Percentiles rank a stretch among this genome's conserved stretches.
phyloP scores from a whole-genome alignment of 345 rosid species.

The Turritis glabra region DNA sequence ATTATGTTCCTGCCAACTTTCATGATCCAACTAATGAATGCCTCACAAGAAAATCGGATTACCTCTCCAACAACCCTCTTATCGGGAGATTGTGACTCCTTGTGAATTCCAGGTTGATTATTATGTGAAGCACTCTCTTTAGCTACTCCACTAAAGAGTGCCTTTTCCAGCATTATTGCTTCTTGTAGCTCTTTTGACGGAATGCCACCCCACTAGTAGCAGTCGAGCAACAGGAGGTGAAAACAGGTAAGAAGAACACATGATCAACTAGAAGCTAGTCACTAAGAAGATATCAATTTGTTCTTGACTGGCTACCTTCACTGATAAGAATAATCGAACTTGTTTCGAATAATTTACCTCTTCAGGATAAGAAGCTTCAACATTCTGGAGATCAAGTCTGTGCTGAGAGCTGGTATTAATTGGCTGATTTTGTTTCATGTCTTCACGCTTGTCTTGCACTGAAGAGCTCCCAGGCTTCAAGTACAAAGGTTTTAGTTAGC shows the following conservation, averaged over 20 bases:
- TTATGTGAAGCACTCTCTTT: constrained; percentile 33
- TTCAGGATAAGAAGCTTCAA: constrained; percentile 37
- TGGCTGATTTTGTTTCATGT: constrained; percentile 35
- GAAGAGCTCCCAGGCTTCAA: constrained; percentile 52
- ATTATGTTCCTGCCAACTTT: background rate
- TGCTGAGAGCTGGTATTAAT: constrained; percentile 34
- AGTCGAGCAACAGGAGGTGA: constrained; percentile 21
- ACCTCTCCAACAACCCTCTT: constrained; percentile 21
- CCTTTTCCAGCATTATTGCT: constrained; percentile 63
- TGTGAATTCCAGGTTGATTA: constrained; percentile 11
- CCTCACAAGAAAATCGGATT: constrained; percentile 5
- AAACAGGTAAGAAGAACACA: constrained; percentile 12
- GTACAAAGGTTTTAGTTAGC: constrained; percentile 22
- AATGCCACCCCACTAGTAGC: constrained; percentile 61
- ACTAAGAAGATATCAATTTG: background rate
- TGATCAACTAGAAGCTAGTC: constrained; percentile 12
- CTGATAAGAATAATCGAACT: constrained; percentile 5
- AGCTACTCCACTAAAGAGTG: constrained; percentile 52
- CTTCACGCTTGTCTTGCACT: constrained; percentile 32
- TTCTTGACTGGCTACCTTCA: constrained; percentile 1
- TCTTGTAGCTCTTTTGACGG: constrained; percentile 67
- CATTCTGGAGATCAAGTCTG: constrained; percentile 28
- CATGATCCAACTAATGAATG: background rate
- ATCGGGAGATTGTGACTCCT: constrained; percentile 11
- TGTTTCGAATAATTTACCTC: constrained; percentile 40